Evolutionary conservation across 148 eudicot genomes (phyloP), one percentile per base, ranked within the genome.

Genomic region (Oxyria digyna): DNA sequence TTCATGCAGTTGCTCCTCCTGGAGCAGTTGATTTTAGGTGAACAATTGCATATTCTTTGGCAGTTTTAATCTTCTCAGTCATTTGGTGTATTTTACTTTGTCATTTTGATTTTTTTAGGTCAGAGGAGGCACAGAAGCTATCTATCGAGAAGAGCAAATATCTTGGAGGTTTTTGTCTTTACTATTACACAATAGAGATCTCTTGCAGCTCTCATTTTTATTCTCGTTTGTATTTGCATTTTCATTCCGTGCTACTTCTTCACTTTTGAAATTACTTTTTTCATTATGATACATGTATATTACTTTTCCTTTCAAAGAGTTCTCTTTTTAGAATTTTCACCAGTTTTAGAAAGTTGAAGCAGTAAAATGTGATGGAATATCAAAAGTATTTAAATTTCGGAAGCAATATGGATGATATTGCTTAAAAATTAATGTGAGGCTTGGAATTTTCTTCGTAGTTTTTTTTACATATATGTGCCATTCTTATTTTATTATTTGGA

Each of bases 101-200:
- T 64, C 8, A 26, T 72, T 23, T 40, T 33, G 23, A 23, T 62
- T 38, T 48, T 33, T 71, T 70, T 54, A 93, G 98, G 77, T 73
- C 91, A 33, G 91, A 95, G 50, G 98, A 93, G 64, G 88, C 89
- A 3, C 88, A 89, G 67, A 93, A 88, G 90, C 72, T 89, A 62
- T 91, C 98, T 37, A 93, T 93, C 52, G 98, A 93, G 85, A 89
- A 89, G 90, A 93, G 98, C 85, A 93, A 93, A 78, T 93, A 93
- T 74, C 98, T 93, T 81, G 98, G 98, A 89, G 98, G 98, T 93
- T 76, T 42, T 76, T 71, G 57, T 66, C 32, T 45, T 68, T 21
- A 49, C 31, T 38, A 2, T 24, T 69, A 57, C 23, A 42, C 0
- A 27, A 59, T 59, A 59, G 65, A 29, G 37, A 27, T 59, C 15